Evolutionary conservation across 345 rosid genomes (phyloP), one percentile per base, ranked within the genome.

Genomic region (Rhodomyrtus tomentosa): DNA sequence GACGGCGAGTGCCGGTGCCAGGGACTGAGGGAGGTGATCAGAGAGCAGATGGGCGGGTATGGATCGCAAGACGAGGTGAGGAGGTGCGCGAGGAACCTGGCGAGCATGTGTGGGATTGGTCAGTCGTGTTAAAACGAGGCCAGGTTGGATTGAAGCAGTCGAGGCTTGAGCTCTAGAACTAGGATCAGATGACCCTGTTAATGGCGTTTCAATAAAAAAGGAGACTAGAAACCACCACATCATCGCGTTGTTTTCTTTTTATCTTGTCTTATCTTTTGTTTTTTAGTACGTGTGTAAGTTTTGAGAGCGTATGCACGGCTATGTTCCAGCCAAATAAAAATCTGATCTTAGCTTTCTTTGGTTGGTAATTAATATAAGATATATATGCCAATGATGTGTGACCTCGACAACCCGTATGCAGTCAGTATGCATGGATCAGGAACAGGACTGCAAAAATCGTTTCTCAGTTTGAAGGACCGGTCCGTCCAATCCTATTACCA

Each of bases 1-100:
- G 85, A 87, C 10, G 58, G 21, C 52, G 36, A 12, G n/a, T 89
- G 92, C 84, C 80, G 91, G 20, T 90, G 92, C 84, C 50, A 81
- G 0, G 90, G 84, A 12, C 84, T 90, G 25, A 51, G 62, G 82
- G 68, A 81, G 40, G 58, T 82, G 0, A 20, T 56, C 51, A 50
- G 58, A 79, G 50, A 84, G 81, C 90, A 82, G n/a, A 80, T 27
- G 11, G 83, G 62, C 16, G 80, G 54, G 27, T 86, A 59, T 24
- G 38, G 85, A 4, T 14, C 50, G 51, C 32, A 73, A 7, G 22
- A 24, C 3, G 72, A 85, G 80, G 56, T 82, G 15, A 15, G 49
- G 15, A 2, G 7, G 51, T 20, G 40, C 5, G 92, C 88, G 9
- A 20, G 68, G 53, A 32, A 74, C 53, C 45, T 90, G 50, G 88